phyloP scores from a whole-genome alignment of 1,284 basidiomycete genomes.

The Ceratobasidium sp. region DNA sequence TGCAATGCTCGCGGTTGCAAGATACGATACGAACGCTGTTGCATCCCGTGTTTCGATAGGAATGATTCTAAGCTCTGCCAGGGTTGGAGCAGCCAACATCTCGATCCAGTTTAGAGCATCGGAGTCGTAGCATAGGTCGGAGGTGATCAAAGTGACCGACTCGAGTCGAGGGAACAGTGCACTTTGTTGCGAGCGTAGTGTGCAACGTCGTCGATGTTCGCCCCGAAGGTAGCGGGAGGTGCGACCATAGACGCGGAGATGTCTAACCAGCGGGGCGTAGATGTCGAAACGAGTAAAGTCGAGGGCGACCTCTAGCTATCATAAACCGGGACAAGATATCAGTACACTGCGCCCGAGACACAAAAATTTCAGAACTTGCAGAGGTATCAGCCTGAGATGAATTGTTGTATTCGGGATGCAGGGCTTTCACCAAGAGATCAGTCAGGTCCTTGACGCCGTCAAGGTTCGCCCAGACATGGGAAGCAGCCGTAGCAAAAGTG shows the following conservation, averaged over 20 bases:
- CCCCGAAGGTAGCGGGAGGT: conserved; percentile 14
- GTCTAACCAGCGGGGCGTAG: conserved; percentile 26
- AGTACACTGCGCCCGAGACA: too few relatives aligned
- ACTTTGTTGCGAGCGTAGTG: background rate
- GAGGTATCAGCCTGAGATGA: too few relatives aligned
- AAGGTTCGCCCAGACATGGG: too few relatives aligned
- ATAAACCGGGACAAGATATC: too few relatives aligned
- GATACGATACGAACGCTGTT: conserved; percentile 21
- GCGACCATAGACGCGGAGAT: conserved; percentile 22
- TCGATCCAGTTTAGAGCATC: conserved; percentile 17
- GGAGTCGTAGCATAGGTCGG: conserved; percentile 13
- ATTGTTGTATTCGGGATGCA: too few relatives aligned
- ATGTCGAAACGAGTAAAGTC: conserved; percentile 22
- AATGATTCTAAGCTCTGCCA: background rate
- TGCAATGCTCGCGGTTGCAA: background rate
- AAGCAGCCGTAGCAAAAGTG: too few relatives aligned
- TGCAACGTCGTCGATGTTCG: background rate
- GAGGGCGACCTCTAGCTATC: background rate
- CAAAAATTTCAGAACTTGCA: too few relatives aligned
- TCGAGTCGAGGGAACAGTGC: background rate
- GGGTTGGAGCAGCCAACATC: conserved; percentile 1
- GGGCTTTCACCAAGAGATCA: too few relatives aligned
- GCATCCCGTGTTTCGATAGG: background rate
- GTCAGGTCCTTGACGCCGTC: too few relatives aligned
- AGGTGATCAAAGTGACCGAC: conserved; percentile 12